Conservation (phyloP, 495 filamentous ascomycete species). For the Annulohypoxylon stygium region DNA sequence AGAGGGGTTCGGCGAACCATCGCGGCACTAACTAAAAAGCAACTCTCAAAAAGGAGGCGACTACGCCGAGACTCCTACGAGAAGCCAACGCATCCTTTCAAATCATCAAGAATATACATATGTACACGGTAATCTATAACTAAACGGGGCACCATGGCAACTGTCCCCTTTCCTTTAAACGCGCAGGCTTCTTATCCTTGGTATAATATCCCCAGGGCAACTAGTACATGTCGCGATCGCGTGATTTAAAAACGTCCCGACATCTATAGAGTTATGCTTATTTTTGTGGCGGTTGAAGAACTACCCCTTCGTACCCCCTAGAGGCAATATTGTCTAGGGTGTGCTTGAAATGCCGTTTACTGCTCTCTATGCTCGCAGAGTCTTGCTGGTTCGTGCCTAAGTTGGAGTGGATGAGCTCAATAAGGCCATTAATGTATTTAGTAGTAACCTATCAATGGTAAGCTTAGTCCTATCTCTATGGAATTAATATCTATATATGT, state of each 20-base stretch:
- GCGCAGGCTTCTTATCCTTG: conserved; percentile 1
- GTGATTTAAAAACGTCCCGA: neutral
- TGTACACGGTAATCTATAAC: conserved; percentile 47
- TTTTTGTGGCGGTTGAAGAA: conserved; percentile 79
- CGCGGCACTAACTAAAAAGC: conserved; percentile 29
- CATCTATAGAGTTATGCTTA: conserved; percentile 23
- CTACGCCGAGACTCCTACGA: conserved; percentile 42
- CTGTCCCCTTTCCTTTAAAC: conserved; percentile 4
- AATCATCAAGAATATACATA: conserved; percentile 51
- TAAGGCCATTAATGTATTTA: conserved; percentile 97
- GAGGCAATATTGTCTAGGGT: conserved; percentile 93
- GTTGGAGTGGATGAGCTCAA: conserved; percentile 98
- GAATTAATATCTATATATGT: neutral
- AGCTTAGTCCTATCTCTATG: neutral
- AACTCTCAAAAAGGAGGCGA: conserved; percentile 22
- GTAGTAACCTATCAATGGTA: conserved; percentile 77
- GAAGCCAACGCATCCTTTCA: conserved; percentile 42
- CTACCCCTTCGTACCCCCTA: conserved; percentile 92
- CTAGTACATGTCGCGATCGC: neutral
- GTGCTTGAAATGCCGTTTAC: conserved; percentile 90
- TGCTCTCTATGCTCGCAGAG: conserved; percentile 81
- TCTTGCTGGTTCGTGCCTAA: conserved; percentile 84
- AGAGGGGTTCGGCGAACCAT: neutral
- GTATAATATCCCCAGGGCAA: conserved; percentile 32
- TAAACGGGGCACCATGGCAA: neutral